phyloP scores from a whole-genome alignment of 768 basidiomycete species.

The Collybiopsis luxurians region DNA sequence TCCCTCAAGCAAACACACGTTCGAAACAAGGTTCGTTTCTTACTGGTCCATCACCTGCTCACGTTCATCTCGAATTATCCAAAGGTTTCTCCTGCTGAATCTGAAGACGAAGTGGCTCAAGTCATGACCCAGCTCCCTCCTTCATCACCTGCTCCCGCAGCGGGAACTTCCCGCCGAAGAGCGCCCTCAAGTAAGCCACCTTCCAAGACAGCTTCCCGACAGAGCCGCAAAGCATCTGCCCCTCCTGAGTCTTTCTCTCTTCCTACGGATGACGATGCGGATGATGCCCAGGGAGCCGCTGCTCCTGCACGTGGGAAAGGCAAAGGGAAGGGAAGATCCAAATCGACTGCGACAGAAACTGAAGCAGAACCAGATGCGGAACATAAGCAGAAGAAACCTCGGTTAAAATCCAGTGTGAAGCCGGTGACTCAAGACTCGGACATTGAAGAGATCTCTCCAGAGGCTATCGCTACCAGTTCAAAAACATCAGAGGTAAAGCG shows the following conservation, averaged over 20 bases:
- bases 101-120: constrained; percentile 23
- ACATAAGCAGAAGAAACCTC: constrained; percentile 8
- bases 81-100: background rate
- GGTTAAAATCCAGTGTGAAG: background rate
- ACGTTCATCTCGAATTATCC: background rate
- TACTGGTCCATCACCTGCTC: background rate
- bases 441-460: background rate
- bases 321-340: constrained; percentile 30
- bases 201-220: constrained; percentile 6
- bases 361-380: background rate
- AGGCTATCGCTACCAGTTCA: constrained; percentile 11
- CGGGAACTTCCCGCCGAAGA: constrained; percentile 3
- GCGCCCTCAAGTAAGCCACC: constrained; percentile 4
- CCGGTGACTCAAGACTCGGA: background rate
- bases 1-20: constrained; percentile 27
- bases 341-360: constrained; percentile 9
- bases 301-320: constrained; percentile 11
- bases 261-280: constrained; percentile 12
- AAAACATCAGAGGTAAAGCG: constrained; percentile 22
- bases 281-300: constrained; percentile 13
- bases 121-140: constrained; percentile 14
- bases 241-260: constrained; percentile 13
- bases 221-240: constrained; percentile 14
- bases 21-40: constrained; percentile 20
- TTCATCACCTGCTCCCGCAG: constrained; percentile 15